Evolutionary conservation across 495 filamentous ascomycete species (phyloP).

Genomic region (Extremus antarcticus): DNA sequence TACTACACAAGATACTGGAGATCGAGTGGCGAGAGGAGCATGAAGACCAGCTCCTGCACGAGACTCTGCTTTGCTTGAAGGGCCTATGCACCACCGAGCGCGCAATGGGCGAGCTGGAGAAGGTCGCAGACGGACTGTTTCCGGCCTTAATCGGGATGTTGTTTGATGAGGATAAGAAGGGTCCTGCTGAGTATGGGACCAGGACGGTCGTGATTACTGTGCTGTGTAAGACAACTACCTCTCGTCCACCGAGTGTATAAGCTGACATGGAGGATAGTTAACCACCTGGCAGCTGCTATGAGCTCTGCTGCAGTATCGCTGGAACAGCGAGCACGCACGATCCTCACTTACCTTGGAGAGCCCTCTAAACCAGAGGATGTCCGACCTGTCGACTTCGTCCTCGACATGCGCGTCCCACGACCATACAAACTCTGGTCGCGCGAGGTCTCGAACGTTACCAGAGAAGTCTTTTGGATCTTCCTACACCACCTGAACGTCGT

Average conservation of each 20-base stretch:
- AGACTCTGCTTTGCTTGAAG: slow-evolving; percentile 87
- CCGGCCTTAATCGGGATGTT: slow-evolving; percentile 78
- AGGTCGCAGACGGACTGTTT: slow-evolving; percentile 70
- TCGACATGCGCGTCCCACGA: slow-evolving; percentile 73
- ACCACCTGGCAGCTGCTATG: slow-evolving; percentile 57
- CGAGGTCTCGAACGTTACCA: slow-evolving; percentile 82
- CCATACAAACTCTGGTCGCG: slow-evolving; percentile 92
- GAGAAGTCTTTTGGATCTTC: slow-evolving; percentile 99
- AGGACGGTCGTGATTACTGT: slow-evolving; percentile 76
- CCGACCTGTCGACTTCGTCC: slow-evolving; percentile 72
- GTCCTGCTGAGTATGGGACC: slow-evolving; percentile 90
- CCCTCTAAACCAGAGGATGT: slow-evolving; percentile 63
- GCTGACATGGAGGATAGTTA: slow-evolving; percentile 35
- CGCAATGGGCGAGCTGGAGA: slow-evolving; percentile 68
- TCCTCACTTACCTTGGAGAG: slow-evolving; percentile 72
- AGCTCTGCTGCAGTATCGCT: slow-evolving; percentile 30
- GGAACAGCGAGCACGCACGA: slow-evolving; percentile 48
- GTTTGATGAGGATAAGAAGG: slow-evolving; percentile 96
- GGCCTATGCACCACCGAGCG: slow-evolving; percentile 83
- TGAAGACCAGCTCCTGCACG: slow-evolving; percentile 85
- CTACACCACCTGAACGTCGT: slow-evolving; percentile 86
- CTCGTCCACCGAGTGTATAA: background rate
- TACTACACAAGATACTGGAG: slow-evolving; percentile 82
- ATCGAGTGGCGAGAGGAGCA: slow-evolving; percentile 98
- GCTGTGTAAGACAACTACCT: slow-evolving; percentile 37